Conservation (phyloP, 2,329 filamentous ascomycete genomes). For the Colletotrichum sp. region DNA sequence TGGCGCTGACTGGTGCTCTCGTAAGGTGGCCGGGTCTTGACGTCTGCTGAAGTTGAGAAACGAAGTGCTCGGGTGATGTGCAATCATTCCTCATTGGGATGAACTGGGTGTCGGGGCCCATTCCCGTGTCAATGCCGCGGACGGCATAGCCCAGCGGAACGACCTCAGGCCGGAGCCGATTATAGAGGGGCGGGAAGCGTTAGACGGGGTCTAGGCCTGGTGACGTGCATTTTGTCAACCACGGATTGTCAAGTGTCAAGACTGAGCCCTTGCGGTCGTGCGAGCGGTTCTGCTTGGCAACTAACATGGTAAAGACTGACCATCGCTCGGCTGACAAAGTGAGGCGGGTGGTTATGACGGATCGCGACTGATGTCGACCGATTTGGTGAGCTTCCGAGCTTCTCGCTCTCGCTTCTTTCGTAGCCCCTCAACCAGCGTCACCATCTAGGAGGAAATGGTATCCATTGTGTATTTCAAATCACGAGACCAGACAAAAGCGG, state of each 20-base stretch:
- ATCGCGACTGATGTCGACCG: background rate
- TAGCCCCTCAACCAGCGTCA: background rate
- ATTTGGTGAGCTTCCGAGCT: background rate
- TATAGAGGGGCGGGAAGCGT: background rate
- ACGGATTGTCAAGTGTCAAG: background rate
- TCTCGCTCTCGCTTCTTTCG: background rate
- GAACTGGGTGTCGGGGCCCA: background rate
- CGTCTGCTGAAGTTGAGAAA: background rate
- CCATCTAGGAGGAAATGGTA: background rate
- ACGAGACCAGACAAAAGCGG: background rate
- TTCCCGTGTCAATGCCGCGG: constrained; percentile 4
- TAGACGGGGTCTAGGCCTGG: background rate
- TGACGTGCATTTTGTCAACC: background rate
- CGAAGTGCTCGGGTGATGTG: background rate
- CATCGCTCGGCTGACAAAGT: background rate
- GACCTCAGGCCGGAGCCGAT: background rate
- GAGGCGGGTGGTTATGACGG: background rate
- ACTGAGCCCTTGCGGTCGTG: background rate
- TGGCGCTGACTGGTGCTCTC: background rate
- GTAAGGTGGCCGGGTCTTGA: background rate
- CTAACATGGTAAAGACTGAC: background rate
- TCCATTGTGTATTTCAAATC: background rate
- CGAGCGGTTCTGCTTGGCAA: background rate
- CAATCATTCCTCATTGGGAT: background rate
- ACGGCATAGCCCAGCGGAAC: background rate